Evolutionary conservation across 2,329 filamentous ascomycete genomes (phyloP), one percentile per base, ranked within the genome.

Genomic region (Plenodomus biglobosus): DNA sequence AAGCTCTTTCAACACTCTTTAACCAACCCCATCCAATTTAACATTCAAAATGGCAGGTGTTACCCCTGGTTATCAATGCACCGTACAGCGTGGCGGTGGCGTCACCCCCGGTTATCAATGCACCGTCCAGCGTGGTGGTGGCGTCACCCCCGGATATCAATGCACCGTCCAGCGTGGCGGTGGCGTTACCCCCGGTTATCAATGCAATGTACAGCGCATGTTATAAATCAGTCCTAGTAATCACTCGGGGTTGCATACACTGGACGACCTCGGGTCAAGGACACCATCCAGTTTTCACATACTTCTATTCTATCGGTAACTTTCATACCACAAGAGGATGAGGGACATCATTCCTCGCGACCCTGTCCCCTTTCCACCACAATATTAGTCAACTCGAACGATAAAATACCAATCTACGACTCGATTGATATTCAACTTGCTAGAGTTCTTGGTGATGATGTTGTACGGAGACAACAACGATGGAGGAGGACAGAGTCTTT

Each of bases 21-120:
- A 22, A 41, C 30, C 38, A 50, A 43, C 35, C 36, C 37, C 46
- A 44, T 45, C 32, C 46, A 55, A 53, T n/a, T n/a, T n/a, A n/a
- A n/a, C n/a, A 38, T 42, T 53, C 56, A 57, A 58, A 51, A 59
- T 61, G 58, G 44, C 32, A 15, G 47, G 22, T 24, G 22, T 24
- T 24, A 24, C 27, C 6, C 27, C 27, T 15, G 27, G 32, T 22
- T 34, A 20, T 15, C 42, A 43, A 5, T 56, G 53, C 50, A 53
- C 53, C 17, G 42, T 56, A 18, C 34, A 36, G 10, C 50, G 46
- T 34, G 24, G 19, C 19, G 16, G 46, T 34, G 24, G 19, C 19
- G 16, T n/a, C 35, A 27, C 20, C 13, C 16, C 13, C 16, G 21
- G 46, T 42, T 11, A 20, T 30, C 42, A 43, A 7, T 52, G 50